Percentiles rank a stretch among this genome's conserved stretches.
phyloP scores from a whole-genome alignment of 805 yeast genomes.

The Peterozyma toletana region DNA sequence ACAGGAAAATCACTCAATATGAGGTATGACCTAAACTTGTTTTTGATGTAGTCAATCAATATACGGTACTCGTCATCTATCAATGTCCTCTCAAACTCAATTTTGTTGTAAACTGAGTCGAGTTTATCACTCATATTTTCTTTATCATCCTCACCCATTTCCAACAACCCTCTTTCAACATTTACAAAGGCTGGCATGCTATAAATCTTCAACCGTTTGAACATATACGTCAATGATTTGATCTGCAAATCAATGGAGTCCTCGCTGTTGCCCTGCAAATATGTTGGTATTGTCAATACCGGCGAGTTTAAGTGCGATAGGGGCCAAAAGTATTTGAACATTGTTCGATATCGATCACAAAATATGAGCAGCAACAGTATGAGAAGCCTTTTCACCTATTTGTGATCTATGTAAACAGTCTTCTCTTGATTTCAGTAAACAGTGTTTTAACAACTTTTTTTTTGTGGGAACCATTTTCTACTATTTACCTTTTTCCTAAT shows the following conservation, averaged over 20 bases:
- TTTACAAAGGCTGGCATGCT: slow-evolving; percentile 30
- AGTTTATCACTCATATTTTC: slow-evolving; percentile 28
- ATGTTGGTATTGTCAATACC: slow-evolving; percentile 42
- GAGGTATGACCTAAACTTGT: slow-evolving; percentile 57
- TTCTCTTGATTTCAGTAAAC: too few relatives aligned
- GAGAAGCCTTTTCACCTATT: too few relatives aligned
- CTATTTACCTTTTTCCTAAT: too few relatives aligned
- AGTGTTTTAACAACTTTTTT: too few relatives aligned
- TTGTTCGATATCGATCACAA: slow-evolving; percentile 1
- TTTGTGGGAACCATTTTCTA: too few relatives aligned
- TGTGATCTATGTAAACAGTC: too few relatives aligned
- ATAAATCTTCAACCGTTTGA: slow-evolving; percentile 40
- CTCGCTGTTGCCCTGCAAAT: slow-evolving; percentile 35
- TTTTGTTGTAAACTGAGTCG: slow-evolving; percentile 47
- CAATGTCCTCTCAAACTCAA: slow-evolving; percentile 32
- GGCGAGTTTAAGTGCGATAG: slow-evolving; percentile 17
- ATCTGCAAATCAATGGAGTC: slow-evolving; percentile 60
- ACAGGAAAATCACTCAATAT: slow-evolving; percentile 45
- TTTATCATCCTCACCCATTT: slow-evolving; percentile 13
- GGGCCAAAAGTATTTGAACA: slow-evolving; percentile 27
- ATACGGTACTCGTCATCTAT: slow-evolving; percentile 57
- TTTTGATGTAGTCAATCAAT: slow-evolving; percentile 57
- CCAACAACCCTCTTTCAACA: slow-evolving; percentile 10
- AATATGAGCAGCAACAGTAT: too few relatives aligned
- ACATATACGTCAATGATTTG: slow-evolving; percentile 51